Conservation (phyloP, 208 protist genomes). For the Leishmania major region DNA sequence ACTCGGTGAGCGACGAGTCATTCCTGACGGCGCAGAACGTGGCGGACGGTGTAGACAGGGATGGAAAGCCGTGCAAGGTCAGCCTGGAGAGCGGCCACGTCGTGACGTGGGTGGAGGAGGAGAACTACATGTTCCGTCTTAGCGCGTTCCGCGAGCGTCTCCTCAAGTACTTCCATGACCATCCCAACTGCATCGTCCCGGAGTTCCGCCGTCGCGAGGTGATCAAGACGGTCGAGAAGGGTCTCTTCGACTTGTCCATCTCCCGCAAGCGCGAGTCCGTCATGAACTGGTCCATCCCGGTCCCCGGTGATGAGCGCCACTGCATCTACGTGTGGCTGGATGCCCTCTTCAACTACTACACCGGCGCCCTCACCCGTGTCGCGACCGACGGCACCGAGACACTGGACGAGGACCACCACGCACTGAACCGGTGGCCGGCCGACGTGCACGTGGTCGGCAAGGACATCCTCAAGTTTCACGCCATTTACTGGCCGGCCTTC, state of each 20-base stretch:
- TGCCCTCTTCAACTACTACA: slow-evolving; percentile 99
- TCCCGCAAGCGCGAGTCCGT: slow-evolving; percentile 92
- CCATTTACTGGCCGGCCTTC: slow-evolving; percentile 99
- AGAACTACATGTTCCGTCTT: slow-evolving; percentile 99
- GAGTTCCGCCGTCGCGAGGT: slow-evolving; percentile 93
- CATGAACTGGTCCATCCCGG: slow-evolving; percentile 96
- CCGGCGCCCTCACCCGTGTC: slow-evolving; percentile 60
- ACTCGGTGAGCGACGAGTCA: slow-evolving; percentile 97
- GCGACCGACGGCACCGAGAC: slow-evolving; percentile 46
- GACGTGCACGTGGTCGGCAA: slow-evolving; percentile 97
- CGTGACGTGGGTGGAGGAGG: slow-evolving; percentile 96
- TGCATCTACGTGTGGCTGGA: slow-evolving; percentile 99
- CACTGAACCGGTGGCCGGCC: slow-evolving; percentile 74
- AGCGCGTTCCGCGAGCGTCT: slow-evolving; percentile 89
- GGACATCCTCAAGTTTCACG: slow-evolving; percentile 99
- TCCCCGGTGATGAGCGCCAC: slow-evolving; percentile 95
- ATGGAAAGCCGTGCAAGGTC: slow-evolving; percentile 92
- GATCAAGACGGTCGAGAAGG: slow-evolving; percentile 81
- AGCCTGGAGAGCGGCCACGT: slow-evolving; percentile 91
- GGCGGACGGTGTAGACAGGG: slow-evolving; percentile 85
- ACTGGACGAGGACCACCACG: slow-evolving; percentile 42
- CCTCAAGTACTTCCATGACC: slow-evolving; percentile 80
- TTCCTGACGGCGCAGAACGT: slow-evolving; percentile 92
- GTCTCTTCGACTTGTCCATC: slow-evolving; percentile 96
- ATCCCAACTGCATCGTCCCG: slow-evolving; percentile 93